Conservation (phyloP, 495 filamentous ascomycete genomes). For the Penicillium nucicola region DNA sequence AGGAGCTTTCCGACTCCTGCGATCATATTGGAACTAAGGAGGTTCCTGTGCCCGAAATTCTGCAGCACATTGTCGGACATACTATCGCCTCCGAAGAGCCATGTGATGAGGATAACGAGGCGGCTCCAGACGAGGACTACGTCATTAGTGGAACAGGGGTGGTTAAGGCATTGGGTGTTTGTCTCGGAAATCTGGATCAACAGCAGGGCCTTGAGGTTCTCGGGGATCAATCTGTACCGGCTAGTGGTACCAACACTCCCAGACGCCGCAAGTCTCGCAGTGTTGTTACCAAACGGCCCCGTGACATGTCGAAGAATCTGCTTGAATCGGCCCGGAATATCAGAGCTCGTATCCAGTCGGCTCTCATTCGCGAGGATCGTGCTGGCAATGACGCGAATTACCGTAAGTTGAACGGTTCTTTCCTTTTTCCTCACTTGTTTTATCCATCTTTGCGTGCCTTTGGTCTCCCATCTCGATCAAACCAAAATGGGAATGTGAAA, state of each 20-base stretch:
- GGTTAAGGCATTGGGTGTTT: conserved; percentile 88
- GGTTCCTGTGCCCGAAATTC: conserved; percentile 59
- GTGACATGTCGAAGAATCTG: conserved; percentile 88
- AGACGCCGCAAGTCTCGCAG: conserved; percentile 39
- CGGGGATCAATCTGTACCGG: conserved; percentile 36
- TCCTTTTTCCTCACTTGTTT: no score
- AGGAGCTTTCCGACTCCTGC: conserved; percentile 36
- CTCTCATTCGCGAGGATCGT: conserved; percentile 72
- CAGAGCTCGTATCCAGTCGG: conserved; percentile 75
- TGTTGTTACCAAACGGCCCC: conserved; percentile 62
- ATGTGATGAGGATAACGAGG: conserved; percentile 62
- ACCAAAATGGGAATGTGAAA: no score
- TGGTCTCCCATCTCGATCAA: no score
- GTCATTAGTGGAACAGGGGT: conserved; percentile 94
- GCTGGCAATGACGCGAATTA: conserved; percentile 67
- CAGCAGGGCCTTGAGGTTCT: conserved; percentile 31
- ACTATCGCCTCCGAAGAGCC: conserved; percentile 43
- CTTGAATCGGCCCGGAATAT: conserved; percentile 85
- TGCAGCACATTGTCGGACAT: conserved; percentile 62
- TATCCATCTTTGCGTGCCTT: no score
- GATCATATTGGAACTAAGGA: conserved; percentile 33
- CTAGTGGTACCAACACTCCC: conserved; percentile 56
- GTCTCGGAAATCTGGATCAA: conserved; percentile 66
- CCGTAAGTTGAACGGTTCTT: conserved; percentile 51
- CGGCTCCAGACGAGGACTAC: conserved; percentile 87